Base-by-base conservation (phyloP, 768 basidiomycete species). In the Auricularia heimuer region DNA sequence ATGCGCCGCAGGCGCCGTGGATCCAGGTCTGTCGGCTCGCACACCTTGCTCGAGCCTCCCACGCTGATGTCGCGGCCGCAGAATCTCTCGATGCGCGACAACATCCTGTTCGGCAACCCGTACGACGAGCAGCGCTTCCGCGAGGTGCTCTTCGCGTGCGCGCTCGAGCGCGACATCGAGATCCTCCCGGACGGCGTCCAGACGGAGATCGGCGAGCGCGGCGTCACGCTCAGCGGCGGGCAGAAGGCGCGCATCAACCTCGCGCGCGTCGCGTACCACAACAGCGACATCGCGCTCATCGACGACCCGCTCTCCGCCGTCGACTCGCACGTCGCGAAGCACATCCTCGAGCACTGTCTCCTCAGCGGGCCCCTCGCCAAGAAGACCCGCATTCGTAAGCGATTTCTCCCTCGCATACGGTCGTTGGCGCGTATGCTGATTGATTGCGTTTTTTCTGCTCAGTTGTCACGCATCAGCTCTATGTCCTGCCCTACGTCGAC, bases 191-290 rank as follows among this genome's bases (percentile, higher is more conserved):
- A 88, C 61, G 87, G 88, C 3, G 85, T 89, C 71, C 67, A 77
- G 47, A 89, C 88, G 0, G 84, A 87, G 73, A 86, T 90, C 61
- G 89, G 88, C 35, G 90, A 93, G 75, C 87, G 87, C 70, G 91
- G 90, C 0, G 85, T 88, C 67, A 87, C 83, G 73, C 74, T 86
- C 45, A 33, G 29, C 18, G 73, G 77, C 63, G 77, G 78, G 10
- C 75, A 79, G 63, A 78, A 77, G 68, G 87, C 88, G 45, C 85
- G 88, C 18, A 82, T 90, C 4, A 86, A 86, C 1, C 76, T 92
- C 29, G 92, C 91, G 0, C 78, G 92, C 33, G 89, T 89, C 0
- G 86, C 87, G 1, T 94, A 92, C 70, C 85, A 88, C 3, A 76
- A 80, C 29, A 44, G 42, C 7, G 56, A 60, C 29, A 33, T 21